Evolutionary conservation across 2,329 filamentous ascomycete species (phyloP).

Genomic region (Venturia asperata): DNA sequence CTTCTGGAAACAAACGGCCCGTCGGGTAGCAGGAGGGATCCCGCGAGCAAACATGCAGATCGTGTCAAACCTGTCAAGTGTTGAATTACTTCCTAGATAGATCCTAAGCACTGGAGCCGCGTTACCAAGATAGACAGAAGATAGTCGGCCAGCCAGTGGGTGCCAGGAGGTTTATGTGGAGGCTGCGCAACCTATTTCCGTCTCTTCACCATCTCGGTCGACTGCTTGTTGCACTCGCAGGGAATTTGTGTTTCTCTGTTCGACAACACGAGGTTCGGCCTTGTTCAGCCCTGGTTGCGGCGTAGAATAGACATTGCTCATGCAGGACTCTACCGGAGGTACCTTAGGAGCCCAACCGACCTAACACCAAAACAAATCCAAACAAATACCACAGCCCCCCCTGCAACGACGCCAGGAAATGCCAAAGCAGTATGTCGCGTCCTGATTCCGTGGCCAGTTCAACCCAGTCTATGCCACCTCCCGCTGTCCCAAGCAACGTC

Average conservation of each 20-base stretch:
- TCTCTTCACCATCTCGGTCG: neutral
- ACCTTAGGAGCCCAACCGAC: too few relatives aligned
- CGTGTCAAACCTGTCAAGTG: neutral
- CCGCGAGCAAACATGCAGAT: neutral
- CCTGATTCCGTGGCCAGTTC: slow-evolving; percentile 19
- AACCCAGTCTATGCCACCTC: neutral
- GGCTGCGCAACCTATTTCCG: too few relatives aligned
- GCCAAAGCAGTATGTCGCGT: slow-evolving; percentile 20
- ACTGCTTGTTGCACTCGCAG: too few relatives aligned
- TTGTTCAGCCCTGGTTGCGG: neutral
- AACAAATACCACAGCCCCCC: slow-evolving; percentile 8
- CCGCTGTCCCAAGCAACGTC: slow-evolving; percentile 24
- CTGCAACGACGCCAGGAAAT: neutral
- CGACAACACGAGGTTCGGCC: neutral
- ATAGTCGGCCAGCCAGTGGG: too few relatives aligned
- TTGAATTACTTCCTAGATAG: neutral
- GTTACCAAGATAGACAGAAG: too few relatives aligned
- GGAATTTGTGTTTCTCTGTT: neutral
- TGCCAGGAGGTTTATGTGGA: too few relatives aligned
- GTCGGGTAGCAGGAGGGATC: neutral
- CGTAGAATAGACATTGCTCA: neutral
- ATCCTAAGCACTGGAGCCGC: too few relatives aligned
- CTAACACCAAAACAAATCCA: slow-evolving; percentile 6
- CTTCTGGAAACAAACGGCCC: neutral
- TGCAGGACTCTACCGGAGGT: too few relatives aligned